Evolutionary conservation across 2,329 filamentous ascomycete species (phyloP).

Genomic region (Diaporthe vexans): DNA sequence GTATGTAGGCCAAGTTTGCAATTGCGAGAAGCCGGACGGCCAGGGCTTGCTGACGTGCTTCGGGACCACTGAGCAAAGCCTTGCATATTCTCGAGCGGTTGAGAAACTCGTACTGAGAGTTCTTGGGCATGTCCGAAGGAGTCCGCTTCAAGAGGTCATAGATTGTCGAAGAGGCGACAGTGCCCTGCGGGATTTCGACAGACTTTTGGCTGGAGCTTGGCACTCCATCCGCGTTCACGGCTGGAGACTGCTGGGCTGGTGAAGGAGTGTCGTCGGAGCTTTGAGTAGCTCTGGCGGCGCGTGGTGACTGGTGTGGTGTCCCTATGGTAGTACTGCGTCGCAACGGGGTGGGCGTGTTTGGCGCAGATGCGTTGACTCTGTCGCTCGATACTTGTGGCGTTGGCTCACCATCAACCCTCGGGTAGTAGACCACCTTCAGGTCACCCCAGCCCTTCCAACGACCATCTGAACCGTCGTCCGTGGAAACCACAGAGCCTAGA

Average conservation of each 20-base stretch:
- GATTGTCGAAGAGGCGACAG: conserved; percentile 65
- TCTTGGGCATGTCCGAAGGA: conserved; percentile 76
- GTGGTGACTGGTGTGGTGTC: conserved; percentile 59
- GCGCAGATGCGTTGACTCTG: conserved; percentile 59
- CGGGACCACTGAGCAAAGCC: conserved; percentile 76
- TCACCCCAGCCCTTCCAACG: conserved; percentile 85
- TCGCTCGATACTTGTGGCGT: conserved; percentile 42
- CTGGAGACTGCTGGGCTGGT: conserved; percentile 59
- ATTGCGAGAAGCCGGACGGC: conserved; percentile 88
- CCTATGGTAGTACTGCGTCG: conserved; percentile 75
- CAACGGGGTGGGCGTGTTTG: conserved; percentile 81
- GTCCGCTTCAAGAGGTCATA: conserved; percentile 70
- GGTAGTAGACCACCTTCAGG: conserved; percentile 86
- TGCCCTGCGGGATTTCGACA: conserved; percentile 74
- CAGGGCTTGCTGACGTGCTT: conserved; percentile 81
- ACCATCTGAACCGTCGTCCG: conserved; percentile 59
- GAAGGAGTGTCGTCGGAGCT: conserved; percentile 62
- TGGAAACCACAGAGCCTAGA: conserved; percentile 79
- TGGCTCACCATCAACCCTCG: conserved; percentile 52
- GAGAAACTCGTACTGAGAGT: conserved; percentile 86
- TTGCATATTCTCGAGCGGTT: conserved; percentile 88
- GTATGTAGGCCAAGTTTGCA: conserved; percentile 91
- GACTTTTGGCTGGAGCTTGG: conserved; percentile 65
- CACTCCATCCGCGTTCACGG: conserved; percentile 56
- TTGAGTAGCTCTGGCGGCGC: conserved; percentile 50